Evolutionary conservation across 371 early-diverging fungal genomes (phyloP), one percentile per base, ranked within the genome.

Genomic region (Rhizopus stolonifer): DNA sequence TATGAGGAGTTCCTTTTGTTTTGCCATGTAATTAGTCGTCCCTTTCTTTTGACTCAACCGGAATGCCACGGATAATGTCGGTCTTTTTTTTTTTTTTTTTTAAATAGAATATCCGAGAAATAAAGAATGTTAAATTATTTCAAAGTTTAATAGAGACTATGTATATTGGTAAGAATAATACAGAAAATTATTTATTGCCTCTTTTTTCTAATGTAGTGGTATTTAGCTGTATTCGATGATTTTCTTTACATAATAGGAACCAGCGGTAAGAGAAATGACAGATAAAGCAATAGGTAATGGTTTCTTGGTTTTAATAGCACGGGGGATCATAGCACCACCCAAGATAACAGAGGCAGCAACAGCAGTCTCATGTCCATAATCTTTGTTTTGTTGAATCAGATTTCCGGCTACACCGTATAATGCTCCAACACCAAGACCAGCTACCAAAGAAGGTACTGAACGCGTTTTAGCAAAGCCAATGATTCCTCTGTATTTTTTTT

Each of bases 311-410:
- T 66, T 70, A 29, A 84, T 46, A 13, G 85, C 86, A 51, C 85
- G 79, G 19, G 82, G 84, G 33, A 74, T 65, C 80, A 83, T 81
- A 39, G 84, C 78, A 34, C 74, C 80, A 36, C 77, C 67, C 51
- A 87, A 65, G 15, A 85, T 17, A 19, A 64, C 55, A 23, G 82
- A 79, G 38, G 88, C 81, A 47, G 67, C 80, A 25, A 79, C 69
- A 31, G 84, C 85, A 21, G 83, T 75, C 52, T 84, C 85, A 47
- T 76, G 71, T n/a, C 88, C 88, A 58, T 84, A 83, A 44, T 85
- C 81, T 26, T 51, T 67, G 69, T 87, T 85, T 55, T 76, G 69
- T 58, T 82, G 70, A 32, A 87, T 74, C 24, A 87, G 58, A 54
- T 82, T 79, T 7, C 80, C 85, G 18, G 87, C 80, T 21, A 67